Base-by-base conservation (phyloP, 1,139 yeast species). In the Saccharomyces hybrid region DNA sequence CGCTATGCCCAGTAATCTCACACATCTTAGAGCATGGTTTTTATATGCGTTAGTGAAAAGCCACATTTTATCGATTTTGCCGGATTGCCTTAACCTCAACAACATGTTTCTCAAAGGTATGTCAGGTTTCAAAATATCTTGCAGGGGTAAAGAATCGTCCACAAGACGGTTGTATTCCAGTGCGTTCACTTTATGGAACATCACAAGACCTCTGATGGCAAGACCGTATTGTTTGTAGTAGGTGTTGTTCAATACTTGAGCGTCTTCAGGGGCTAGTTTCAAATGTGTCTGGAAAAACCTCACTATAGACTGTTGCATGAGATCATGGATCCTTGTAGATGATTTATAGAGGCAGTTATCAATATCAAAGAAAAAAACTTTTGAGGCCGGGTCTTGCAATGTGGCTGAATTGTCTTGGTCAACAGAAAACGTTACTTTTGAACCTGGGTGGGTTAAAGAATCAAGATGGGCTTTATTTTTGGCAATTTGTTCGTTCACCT, bases 41-140 rank as follows among this genome's bases (percentile, higher is more conserved):
- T 86, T 84, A 74, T 91, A 93, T 1, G 99, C 99, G 68, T 93
- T 93, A 14, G 99, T 93, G 64, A 90, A 86, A 50, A 93, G 77
- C 99, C 99, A 93, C 56, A 84, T 67, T 62, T 82, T 77, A 59
- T 78, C 78, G 50, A 82, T 77, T 56, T 78, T 78, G 2, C 78
- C 78, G 16, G 71, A 57, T 9, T 73, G 61, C 59, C 75, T 81
- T 59, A 86, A 63, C 4, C 72, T 63, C 4, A 77, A 56, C 50
- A 86, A 71, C 76, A 80, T 71, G 23, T 76, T 71, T 56, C 93
- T 75, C 57, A 86, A 73, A 31, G 71, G 66, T 13, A 69, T 69
- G 63, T 84, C 82, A 51, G 90, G 95, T 50, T 75, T 70, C 55
- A 93, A 75, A 8, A 89, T 86, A 49, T 79, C 74, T 57, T 88